Conservation (phyloP, 768 basidiomycete species). For the Inosperma sp. region DNA sequence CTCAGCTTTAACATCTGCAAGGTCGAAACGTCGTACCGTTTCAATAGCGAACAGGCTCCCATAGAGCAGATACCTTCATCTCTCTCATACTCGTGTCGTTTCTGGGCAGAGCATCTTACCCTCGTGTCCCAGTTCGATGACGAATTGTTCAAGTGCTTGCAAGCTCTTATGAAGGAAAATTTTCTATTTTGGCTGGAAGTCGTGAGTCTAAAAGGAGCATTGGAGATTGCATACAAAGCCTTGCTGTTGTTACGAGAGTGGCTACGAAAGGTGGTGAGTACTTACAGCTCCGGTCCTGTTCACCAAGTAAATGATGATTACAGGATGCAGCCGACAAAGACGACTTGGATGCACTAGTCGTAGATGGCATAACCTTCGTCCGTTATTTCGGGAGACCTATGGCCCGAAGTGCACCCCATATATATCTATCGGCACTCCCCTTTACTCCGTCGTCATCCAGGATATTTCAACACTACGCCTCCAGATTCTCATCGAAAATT, state of each 20-base stretch:
- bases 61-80: constrained; percentile 22
- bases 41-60: constrained; percentile 21
- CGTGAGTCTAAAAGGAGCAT: constrained; percentile 18
- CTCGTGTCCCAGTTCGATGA: neutral
- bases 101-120: constrained; percentile 29
- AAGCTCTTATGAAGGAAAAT: constrained; percentile 19
- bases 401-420: constrained; percentile 30
- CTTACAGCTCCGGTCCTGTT: neutral
- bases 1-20: constrained; percentile 35
- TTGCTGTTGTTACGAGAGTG: neutral
- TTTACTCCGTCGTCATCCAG: constrained; percentile 26
- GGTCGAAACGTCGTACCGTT: constrained; percentile 26
- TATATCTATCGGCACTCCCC: constrained; percentile 37
- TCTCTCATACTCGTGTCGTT: constrained; percentile 28
- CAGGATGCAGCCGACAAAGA: neutral
- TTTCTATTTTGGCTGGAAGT: constrained; percentile 33
- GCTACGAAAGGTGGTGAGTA: neutral
- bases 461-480: neutral
- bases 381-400: constrained; percentile 27
- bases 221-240: neutral
- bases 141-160: constrained; percentile 14
- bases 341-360: neutral
- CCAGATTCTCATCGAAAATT: neutral
- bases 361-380: constrained; percentile 29
- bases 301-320: neutral